Evolutionary conservation across 441 rosid genomes (phyloP).

Genomic region (Erodium texanum): DNA sequence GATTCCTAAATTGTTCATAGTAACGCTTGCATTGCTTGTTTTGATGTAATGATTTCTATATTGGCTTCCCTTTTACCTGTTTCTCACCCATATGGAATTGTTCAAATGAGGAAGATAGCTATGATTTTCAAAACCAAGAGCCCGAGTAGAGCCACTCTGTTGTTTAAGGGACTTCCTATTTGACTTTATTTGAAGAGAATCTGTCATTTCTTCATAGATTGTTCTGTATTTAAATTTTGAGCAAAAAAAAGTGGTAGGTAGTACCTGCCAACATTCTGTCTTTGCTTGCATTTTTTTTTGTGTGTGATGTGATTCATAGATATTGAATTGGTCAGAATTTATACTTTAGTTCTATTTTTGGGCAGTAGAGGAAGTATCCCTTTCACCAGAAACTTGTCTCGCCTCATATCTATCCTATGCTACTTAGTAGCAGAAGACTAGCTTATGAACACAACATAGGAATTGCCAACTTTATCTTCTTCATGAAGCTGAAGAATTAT

Average conservation of each 20-base stretch:
- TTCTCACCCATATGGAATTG: neutral
- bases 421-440: neutral
- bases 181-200: neutral
- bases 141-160: too few relatives aligned
- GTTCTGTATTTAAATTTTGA: neutral
- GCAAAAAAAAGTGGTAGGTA: neutral
- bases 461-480: neutral
- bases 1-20: neutral
- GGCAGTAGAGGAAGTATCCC: neutral
- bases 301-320: neutral
- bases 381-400: neutral
- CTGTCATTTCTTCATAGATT: neutral
- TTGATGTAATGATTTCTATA: neutral
- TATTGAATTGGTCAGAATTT: neutral
- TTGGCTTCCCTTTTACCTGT: neutral
- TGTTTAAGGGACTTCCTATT: neutral
- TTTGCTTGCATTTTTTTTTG: neutral
- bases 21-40: neutral
- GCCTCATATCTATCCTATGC: neutral
- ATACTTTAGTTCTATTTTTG: neutral
- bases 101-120: neutral
- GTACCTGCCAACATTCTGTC: neutral
- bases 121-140: neutral
- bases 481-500: neutral
- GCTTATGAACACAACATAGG: neutral